phyloP scores from a whole-genome alignment of 495 filamentous ascomycete genomes.

The Annulohypoxylon maeteangense region DNA sequence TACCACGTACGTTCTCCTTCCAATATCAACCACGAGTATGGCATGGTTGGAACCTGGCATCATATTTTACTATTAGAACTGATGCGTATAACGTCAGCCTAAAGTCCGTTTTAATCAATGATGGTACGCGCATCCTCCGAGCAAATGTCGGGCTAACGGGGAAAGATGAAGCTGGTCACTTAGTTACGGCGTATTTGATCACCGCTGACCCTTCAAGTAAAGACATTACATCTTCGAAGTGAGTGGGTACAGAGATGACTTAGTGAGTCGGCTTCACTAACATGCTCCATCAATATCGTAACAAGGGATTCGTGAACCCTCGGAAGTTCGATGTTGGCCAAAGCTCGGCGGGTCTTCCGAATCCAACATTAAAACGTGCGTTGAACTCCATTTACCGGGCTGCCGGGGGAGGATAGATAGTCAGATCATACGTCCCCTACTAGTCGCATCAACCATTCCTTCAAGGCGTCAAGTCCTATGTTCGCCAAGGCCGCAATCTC shows the following conservation, averaged over 20 bases:
- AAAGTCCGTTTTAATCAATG: neutral
- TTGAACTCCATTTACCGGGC: neutral
- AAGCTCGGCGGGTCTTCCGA: neutral
- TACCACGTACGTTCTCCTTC: neutral
- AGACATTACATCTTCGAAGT: neutral
- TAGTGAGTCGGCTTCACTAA: too few relatives aligned
- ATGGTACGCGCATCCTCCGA: neutral
- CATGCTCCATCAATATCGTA: neutral
- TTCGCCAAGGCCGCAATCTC: neutral
- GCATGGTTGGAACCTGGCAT: neutral
- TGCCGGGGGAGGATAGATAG: too few relatives aligned
- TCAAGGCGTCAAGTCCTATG: neutral
- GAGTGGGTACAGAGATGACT: neutral
- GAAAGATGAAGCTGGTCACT: too few relatives aligned
- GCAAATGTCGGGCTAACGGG: neutral
- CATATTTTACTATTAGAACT: neutral
- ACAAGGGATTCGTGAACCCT: too few relatives aligned
- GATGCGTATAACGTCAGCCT: slow-evolving; percentile 8
- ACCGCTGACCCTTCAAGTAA: neutral
- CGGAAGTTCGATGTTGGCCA: neutral
- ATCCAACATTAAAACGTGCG: neutral
- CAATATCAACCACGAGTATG: neutral
- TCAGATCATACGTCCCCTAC: neutral
- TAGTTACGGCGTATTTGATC: neutral
- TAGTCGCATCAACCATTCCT: neutral